Conservation (phyloP, 495 filamentous ascomycete genomes). For the Lasiosphaeriaceae sp. region DNA sequence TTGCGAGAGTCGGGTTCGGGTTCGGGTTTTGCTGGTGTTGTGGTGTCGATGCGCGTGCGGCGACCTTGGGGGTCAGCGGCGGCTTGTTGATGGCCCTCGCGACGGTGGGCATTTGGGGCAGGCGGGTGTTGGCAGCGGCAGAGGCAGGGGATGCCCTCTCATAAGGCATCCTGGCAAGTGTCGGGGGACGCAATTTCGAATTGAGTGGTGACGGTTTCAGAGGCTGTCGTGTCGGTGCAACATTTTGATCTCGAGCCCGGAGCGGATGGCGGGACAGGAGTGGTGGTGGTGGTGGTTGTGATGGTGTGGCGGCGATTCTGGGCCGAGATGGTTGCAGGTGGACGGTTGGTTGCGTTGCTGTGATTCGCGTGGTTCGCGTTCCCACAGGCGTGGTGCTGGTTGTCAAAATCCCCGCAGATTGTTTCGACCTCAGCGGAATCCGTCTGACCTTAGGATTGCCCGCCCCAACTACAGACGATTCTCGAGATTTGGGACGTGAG, state of each 20-base stretch:
- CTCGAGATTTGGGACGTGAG: slow-evolving; percentile 2
- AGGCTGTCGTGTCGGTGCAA: slow-evolving; percentile 22
- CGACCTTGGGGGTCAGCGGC: slow-evolving; percentile 47
- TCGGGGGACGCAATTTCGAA: slow-evolving; percentile 20
- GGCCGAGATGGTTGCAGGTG: neutral
- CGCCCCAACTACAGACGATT: neutral
- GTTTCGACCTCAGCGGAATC: slow-evolving; percentile 14
- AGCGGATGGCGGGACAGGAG: slow-evolving; percentile 23
- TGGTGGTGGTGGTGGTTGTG: neutral
- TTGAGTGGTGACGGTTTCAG: slow-evolving; percentile 30
- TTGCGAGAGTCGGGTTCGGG: slow-evolving; percentile 26
- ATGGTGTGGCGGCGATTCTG: neutral
- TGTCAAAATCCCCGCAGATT: slow-evolving; percentile 30
- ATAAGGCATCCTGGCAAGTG: slow-evolving; percentile 30
- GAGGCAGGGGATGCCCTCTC: slow-evolving; percentile 16
- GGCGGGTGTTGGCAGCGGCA: slow-evolving; percentile 21
- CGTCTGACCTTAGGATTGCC: neutral
- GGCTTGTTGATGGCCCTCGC: slow-evolving; percentile 35
- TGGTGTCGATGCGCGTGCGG: slow-evolving; percentile 22
- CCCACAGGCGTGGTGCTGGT: slow-evolving; percentile 24
- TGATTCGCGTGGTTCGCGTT: slow-evolving; percentile 27
- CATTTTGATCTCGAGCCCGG: slow-evolving; percentile 41
- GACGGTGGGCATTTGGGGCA: slow-evolving; percentile 38
- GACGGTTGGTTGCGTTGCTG: slow-evolving; percentile 15
- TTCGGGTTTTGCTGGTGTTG: slow-evolving; percentile 26